Conservation (phyloP, 2,329 filamentous ascomycete species). For the Alternaria infectoria region DNA sequence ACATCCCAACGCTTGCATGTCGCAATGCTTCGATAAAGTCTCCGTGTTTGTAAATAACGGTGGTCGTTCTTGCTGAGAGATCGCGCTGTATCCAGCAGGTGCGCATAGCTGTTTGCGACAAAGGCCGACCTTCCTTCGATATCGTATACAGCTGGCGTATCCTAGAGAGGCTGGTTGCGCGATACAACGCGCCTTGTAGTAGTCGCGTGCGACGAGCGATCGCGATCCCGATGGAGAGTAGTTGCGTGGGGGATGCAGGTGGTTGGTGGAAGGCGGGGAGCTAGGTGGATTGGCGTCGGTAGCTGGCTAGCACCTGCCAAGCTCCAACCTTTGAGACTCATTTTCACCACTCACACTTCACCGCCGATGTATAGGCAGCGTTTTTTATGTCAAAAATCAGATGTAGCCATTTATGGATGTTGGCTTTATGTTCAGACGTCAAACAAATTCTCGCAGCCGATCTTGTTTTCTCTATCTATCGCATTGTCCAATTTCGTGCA, state of each 20-base stretch:
- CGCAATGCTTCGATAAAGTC: not conserved
- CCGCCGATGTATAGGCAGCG: not conserved
- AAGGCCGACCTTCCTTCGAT: not conserved
- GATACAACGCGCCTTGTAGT: not conserved
- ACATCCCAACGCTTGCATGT: not conserved
- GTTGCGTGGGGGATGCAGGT: not conserved
- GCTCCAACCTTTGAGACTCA: not conserved
- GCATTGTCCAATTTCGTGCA: not conserved
- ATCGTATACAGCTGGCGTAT: not conserved
- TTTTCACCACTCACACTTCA: not conserved
- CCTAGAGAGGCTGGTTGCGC: not conserved
- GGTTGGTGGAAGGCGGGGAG: not conserved
- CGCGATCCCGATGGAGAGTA: not conserved
- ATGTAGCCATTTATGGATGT: not conserved
- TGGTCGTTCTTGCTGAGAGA: not conserved
- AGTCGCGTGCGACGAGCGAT: not conserved
- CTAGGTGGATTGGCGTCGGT: not conserved
- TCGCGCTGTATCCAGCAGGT: not conserved
- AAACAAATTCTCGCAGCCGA: not conserved
- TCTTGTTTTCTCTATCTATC: not conserved
- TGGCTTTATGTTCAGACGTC: not conserved
- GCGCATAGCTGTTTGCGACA: not conserved
- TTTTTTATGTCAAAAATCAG: not conserved
- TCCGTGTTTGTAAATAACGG: not conserved
- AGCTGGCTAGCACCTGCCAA: not conserved